A percentile compares a stretch with the other conserved stretches of the same genome.
phyloP scores from a whole-genome alignment of 1,284 basidiomycete genomes.

The Marasmius sp. region DNA sequence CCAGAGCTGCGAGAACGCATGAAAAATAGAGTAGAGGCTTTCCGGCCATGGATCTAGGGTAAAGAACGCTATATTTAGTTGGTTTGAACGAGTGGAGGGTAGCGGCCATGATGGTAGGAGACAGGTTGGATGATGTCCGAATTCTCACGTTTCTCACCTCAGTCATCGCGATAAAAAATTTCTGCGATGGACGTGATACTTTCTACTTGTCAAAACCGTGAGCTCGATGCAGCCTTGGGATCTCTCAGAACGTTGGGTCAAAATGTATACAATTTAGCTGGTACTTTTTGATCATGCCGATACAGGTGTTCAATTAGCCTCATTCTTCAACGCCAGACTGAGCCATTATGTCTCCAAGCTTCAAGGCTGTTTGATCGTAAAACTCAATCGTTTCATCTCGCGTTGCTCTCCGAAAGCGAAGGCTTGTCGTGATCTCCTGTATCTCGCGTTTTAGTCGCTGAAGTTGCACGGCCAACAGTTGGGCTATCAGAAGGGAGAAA shows the following conservation, averaged over 20 bases:
- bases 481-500: not conserved
- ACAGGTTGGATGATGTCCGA: too few relatives aligned
- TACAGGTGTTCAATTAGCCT: too few relatives aligned
- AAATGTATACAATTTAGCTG: too few relatives aligned
- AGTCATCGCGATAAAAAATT: too few relatives aligned
- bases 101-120: not conserved
- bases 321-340: not conserved
- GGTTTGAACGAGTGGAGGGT: constrained; percentile 19
- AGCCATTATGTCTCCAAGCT: not conserved
- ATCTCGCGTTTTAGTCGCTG: not conserved
- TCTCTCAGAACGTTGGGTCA: too few relatives aligned
- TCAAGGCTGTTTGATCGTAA: not conserved
- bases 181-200: too few relatives aligned
- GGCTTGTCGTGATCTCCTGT: not conserved
- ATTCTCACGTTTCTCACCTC: too few relatives aligned
- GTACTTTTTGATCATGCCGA: too few relatives aligned
- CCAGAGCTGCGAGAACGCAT: constrained; percentile 51
- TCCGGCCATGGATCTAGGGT: constrained; percentile 53
- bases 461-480: not conserved
- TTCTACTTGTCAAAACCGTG: too few relatives aligned
- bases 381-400: not conserved
- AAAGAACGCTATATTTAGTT: constrained; percentile 40
- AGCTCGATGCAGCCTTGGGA: too few relatives aligned
- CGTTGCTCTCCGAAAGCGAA: not conserved
- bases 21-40: constrained; percentile 48